phyloP scores from a whole-genome alignment of 1,139 yeast species.

The Yamadazyma diddensiae region DNA sequence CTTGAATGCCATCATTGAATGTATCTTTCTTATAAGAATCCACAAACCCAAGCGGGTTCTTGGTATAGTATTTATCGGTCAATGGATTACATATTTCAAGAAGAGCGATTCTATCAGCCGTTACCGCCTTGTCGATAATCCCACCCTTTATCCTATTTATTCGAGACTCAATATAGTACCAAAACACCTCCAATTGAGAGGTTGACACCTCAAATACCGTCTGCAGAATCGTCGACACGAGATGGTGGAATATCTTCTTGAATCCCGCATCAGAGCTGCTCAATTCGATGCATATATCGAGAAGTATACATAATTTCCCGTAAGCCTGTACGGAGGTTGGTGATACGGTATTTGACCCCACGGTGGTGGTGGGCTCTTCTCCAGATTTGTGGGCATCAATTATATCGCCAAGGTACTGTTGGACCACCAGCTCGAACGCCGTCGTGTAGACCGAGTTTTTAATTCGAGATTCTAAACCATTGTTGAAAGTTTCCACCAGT shows the following conservation, averaged over 20 bases:
- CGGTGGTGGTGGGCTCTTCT: not conserved
- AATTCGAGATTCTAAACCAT: slow-evolving; percentile 3
- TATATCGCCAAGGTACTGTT: slow-evolving; percentile 1
- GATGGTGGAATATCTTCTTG: slow-evolving; percentile 9
- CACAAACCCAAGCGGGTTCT: slow-evolving; percentile 17
- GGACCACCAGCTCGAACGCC: slow-evolving; percentile 5
- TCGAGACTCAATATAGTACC: slow-evolving; percentile 40
- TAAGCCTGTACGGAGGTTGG: not conserved
- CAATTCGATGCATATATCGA: slow-evolving; percentile 6
- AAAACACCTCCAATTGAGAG: slow-evolving; percentile 16
- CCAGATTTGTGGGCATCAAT: slow-evolving; percentile 2
- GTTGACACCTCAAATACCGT: slow-evolving; percentile 6
- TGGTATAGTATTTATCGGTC: slow-evolving; percentile 28
- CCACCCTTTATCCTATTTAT: slow-evolving; percentile 17
- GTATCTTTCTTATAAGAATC: slow-evolving; percentile 37
- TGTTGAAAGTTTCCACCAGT: slow-evolving; percentile 6
- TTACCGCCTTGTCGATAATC: slow-evolving; percentile 27
- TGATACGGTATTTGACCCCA: not conserved
- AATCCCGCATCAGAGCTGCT: slow-evolving; percentile 1
- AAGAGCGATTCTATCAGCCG: slow-evolving; percentile 37
- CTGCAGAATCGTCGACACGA: slow-evolving; percentile 6
- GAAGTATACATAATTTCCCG: not conserved
- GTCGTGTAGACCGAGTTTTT: slow-evolving; percentile 4
- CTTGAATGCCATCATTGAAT: slow-evolving; percentile 37
- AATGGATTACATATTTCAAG: slow-evolving; percentile 39